phyloP scores from a whole-genome alignment of 805 yeast species.

The Metschnikowia peoriensis region DNA sequence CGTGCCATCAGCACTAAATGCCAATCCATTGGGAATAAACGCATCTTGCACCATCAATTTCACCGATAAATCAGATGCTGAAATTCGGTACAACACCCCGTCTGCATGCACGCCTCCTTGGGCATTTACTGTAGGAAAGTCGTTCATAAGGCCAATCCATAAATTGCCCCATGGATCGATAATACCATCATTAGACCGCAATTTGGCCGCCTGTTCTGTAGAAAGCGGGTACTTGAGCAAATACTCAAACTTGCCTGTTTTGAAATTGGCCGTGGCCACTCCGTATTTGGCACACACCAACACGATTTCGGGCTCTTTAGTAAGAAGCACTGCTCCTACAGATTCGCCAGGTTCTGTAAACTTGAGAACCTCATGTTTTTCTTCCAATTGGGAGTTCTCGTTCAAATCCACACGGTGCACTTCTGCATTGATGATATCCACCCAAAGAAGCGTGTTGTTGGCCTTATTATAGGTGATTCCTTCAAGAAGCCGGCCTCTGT shows the following conservation, averaged over 20 bases:
- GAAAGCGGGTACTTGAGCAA: constrained; percentile 40
- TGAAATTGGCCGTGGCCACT: constrained; percentile 53
- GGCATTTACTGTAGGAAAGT: constrained; percentile 33
- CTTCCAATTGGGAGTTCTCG: constrained; percentile 13
- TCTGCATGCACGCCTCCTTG: constrained; percentile 36
- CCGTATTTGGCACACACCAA: constrained; percentile 67
- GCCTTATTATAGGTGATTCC: constrained; percentile 63
- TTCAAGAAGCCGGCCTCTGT: constrained; percentile 55
- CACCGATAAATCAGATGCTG: constrained; percentile 30
- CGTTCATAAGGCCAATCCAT: constrained; percentile 80
- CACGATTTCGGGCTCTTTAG: constrained; percentile 48
- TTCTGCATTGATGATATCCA: constrained; percentile 44
- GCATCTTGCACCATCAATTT: constrained; percentile 33
- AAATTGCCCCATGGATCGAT: constrained; percentile 75
- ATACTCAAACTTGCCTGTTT: constrained; percentile 33
- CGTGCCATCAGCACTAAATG: constrained; percentile 30
- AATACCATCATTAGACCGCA: constrained; percentile 75
- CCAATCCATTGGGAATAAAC: constrained; percentile 66
- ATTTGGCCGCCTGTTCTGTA: constrained; percentile 19
- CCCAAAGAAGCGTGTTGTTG: constrained; percentile 52
- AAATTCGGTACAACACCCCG: constrained; percentile 48
- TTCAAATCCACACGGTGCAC: constrained; percentile 34
- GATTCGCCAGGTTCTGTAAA: constrained; percentile 40
- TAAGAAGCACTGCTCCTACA: constrained; percentile 73
- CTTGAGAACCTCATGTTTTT: constrained; percentile 38